Conservation (phyloP, 1,284 basidiomycete species). For the Sporisorium reilianum region DNA sequence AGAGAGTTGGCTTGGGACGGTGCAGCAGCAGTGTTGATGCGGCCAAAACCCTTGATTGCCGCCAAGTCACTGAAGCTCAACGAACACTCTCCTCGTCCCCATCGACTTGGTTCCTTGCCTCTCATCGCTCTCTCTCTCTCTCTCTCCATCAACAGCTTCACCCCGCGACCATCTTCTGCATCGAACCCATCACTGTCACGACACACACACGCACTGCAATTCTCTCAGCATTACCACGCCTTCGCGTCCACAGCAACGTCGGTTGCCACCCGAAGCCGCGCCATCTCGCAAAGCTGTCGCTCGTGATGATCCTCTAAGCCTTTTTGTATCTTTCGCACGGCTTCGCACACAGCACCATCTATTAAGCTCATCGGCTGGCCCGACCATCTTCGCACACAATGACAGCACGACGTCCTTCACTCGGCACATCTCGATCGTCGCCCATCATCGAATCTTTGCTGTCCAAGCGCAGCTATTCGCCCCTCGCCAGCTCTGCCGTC, state of each 20-base stretch:
- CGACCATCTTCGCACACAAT: constrained; percentile 10
- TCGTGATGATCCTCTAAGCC: constrained; percentile 10
- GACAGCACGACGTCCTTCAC: constrained; percentile 35
- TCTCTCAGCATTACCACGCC: not conserved
- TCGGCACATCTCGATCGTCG: constrained; percentile 34
- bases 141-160: not conserved
- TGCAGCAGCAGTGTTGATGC: too few species aligned
- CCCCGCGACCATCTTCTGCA: not conserved
- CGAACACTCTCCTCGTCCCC: too few species aligned
- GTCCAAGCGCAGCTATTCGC: not conserved
- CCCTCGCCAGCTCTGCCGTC: constrained; percentile 10
- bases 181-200: not conserved
- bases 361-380: constrained; percentile 8
- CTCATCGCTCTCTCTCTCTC: too few species aligned
- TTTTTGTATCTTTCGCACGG: not conserved
- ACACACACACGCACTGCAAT: not conserved
- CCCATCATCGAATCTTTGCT: constrained; percentile 24
- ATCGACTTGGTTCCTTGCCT: too few species aligned
- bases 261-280: constrained; percentile 1
- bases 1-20: too few species aligned
- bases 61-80: too few species aligned
- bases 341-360: not conserved
- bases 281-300: not conserved
- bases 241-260: not conserved
- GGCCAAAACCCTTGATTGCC: too few species aligned